Base-by-base conservation (phyloP, 1,139 yeast genomes). In the Geotrichum europaeum region DNA sequence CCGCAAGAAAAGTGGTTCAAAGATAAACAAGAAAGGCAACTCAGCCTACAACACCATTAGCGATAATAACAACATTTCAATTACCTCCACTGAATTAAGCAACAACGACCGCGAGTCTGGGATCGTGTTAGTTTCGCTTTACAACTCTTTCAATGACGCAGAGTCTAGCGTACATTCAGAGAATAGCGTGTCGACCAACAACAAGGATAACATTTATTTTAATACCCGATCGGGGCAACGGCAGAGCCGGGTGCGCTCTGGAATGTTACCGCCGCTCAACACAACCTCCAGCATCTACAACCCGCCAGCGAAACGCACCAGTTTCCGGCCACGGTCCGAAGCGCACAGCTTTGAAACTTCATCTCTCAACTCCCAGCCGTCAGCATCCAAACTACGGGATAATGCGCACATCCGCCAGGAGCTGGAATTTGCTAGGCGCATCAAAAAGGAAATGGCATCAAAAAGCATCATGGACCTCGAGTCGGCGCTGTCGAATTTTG, bases 241-340 rank as follows among this genome's bases (percentile, higher is more conserved):
- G 9, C 57, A 55, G 30, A 34, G 20, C 15, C 45, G 40, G 24
- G 57, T 49, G 15, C 22, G 51, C 20, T 28, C 57, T 12, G 57
- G 57, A 9, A 55, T 55, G 52, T 47, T 55, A 6, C 57, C 57
- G 13, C 57, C 57, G 7, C 49, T 55, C 7, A 51, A 20, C 7
- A n/a, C 20, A 45, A 53, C 32, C 49, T 13, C 32, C 30, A 36
- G 10, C 20, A 13, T 5, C 20, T 40, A 40, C 10, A 7, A 40
- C 5, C 47, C 47, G 9, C 47, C 47, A 2, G 3, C 10, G 47
- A 40, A 40, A 40, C 18, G 47, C 10, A 40, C 47, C 22, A 40
- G 47, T 40, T 40, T 40, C 9, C 47, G 47, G 22, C 47, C 47
- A 15, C 18, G 18, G 18, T 40, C 47, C n/a, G 47, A 40, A 40